Evolutionary conservation across 1,284 basidiomycete genomes (phyloP).

Genomic region (Abortiporus biennis): DNA sequence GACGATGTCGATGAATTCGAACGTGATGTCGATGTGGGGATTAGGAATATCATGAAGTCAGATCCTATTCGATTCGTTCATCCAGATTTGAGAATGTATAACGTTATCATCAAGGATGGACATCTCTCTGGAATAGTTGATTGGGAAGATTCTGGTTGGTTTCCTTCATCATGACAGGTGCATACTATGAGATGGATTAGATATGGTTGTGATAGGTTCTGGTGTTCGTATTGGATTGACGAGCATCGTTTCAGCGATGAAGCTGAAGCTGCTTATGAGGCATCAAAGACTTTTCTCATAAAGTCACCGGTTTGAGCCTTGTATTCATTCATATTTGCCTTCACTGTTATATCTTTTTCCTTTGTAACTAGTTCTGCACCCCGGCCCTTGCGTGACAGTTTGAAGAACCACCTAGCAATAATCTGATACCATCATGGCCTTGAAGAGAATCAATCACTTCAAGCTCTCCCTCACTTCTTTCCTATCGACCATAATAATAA

Average conservation of each 20-base stretch:
- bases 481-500: no score
- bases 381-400: no score
- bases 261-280: background rate
- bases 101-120: constrained; percentile 1
- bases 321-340: no score
- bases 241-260: background rate
- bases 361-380: no score
- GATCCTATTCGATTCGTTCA: constrained; percentile 19
- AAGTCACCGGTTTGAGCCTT: background rate
- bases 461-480: no score
- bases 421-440: no score
- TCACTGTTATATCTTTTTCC: no score
- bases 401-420: no score
- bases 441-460: no score
- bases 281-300: background rate
- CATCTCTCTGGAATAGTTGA: background rate
- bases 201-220: background rate
- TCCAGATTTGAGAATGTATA: constrained; percentile 11
- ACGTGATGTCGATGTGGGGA: background rate
- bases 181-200: background rate
- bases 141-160: constrained; percentile 2
- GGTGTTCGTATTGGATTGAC: background rate
- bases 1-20: background rate
- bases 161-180: background rate
- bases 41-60: constrained; percentile 5